Evolutionary conservation across 2,329 filamentous ascomycete genomes (phyloP).

Genomic region (Cadophora sp.): DNA sequence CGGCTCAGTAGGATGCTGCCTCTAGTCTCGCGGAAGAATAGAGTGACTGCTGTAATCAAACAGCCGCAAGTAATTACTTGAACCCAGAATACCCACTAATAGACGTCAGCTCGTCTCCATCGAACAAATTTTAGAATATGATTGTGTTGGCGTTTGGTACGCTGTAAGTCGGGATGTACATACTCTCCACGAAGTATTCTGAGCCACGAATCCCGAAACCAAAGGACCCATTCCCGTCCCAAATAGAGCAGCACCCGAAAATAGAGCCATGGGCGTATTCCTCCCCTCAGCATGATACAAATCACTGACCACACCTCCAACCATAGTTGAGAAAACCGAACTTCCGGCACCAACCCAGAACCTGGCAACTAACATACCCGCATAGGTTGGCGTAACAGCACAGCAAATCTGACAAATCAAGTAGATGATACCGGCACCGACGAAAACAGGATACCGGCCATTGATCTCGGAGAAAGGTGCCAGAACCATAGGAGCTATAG

Average conservation of each 20-base stretch:
- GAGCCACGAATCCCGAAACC: slow-evolving; percentile 71
- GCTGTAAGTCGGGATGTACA: neutral
- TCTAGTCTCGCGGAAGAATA: slow-evolving; percentile 82
- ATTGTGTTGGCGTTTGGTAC: neutral
- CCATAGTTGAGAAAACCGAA: slow-evolving; percentile 84
- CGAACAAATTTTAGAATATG: neutral
- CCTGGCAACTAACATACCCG: slow-evolving; percentile 76
- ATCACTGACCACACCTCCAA: slow-evolving; percentile 90
- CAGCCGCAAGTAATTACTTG: slow-evolving; percentile 75
- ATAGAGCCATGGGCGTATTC: slow-evolving; percentile 90
- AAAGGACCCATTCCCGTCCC: slow-evolving; percentile 84
- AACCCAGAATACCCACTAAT: slow-evolving; percentile 81
- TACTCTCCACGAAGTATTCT: slow-evolving; percentile 70
- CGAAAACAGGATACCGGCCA: slow-evolving; percentile 83
- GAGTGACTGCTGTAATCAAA: slow-evolving; percentile 66
- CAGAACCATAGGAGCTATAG: slow-evolving; percentile 82
- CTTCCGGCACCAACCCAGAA: slow-evolving; percentile 81
- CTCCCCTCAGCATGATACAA: slow-evolving; percentile 80
- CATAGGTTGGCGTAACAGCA: slow-evolving; percentile 71
- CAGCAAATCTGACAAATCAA: slow-evolving; percentile 75
- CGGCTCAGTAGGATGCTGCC: slow-evolving; percentile 79
- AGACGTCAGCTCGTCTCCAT: slow-evolving; percentile 4
- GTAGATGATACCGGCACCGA: slow-evolving; percentile 74
- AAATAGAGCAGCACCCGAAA: slow-evolving; percentile 78
- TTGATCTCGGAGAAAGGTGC: slow-evolving; percentile 90